These are phyloP conservation scores for Forsythia suspensa DNA, from an alignment of 257 asterid species.

Conservation along the genomic window DNA sequence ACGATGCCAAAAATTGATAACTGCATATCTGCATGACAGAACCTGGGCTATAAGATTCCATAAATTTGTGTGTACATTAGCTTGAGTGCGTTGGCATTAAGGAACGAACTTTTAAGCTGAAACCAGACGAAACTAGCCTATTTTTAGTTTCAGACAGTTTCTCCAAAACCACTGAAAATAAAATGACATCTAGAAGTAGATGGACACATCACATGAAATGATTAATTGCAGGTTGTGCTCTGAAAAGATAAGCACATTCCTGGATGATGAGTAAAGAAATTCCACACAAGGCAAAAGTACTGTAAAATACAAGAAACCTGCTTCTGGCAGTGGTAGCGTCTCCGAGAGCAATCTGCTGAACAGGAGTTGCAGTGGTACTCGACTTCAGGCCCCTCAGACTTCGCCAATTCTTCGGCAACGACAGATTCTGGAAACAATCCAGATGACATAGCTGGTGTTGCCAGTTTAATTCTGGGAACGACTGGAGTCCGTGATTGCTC, in stretches of 20 bases:
- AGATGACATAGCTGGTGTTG: constrained; percentile 57
- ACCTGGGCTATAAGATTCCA: not conserved
- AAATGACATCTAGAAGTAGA: not conserved
- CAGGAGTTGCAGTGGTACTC: constrained; percentile 98
- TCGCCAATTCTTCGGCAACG: constrained; percentile 70
- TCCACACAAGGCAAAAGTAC: constrained; percentile 11
- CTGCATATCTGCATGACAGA: not conserved
- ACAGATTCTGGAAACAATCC: constrained; percentile 79
- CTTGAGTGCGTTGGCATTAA: not conserved
- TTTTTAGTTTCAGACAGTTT: not conserved
- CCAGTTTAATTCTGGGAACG: constrained; percentile 44
- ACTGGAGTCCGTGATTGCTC: constrained; percentile 58
- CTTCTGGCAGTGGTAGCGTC: constrained; percentile 98
- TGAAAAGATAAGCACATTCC: constrained; percentile 16
- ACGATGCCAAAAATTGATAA: not conserved
- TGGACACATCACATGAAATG: not conserved
- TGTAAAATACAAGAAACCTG: constrained; percentile 59
- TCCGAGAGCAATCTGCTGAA: constrained; percentile 95
- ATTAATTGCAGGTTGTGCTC: not conserved
- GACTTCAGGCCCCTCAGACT: constrained; percentile 87
- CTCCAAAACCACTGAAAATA: not conserved
- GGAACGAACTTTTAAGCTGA: not conserved
- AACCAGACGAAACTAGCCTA: not conserved
- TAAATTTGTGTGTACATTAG: too few species aligned
- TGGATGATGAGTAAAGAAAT: constrained; percentile 1